A percentile compares a stretch with the other conserved stretches of the same genome.
phyloP scores from a whole-genome alignment of 164 flowering plant species.

The Umbilicus rupestris region DNA sequence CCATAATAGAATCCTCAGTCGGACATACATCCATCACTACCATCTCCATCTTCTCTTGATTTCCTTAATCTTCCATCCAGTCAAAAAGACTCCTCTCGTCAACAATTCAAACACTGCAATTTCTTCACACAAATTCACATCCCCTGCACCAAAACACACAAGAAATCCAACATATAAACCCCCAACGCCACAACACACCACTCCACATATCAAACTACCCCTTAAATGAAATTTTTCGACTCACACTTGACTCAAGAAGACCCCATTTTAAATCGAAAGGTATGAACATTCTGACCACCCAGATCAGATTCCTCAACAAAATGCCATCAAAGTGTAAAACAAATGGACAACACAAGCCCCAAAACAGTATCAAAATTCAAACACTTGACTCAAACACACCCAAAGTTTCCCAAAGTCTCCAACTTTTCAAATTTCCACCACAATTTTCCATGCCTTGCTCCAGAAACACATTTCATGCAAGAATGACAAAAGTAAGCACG shows the following conservation, averaged over 20 bases:
- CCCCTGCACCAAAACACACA: not conserved
- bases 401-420: not conserved
- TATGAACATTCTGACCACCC: not conserved
- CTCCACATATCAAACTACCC: no score
- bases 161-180: not conserved
- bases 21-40: conserved; percentile 23
- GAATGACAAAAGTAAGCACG: not conserved
- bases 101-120: not conserved
- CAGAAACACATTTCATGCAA: not conserved
- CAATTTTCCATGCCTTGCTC: not conserved
- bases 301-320: not conserved
- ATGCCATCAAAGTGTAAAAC: not conserved
- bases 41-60: conserved; percentile 9
- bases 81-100: not conserved
- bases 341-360: not conserved
- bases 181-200: no score
- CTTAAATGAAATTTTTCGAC: no score
- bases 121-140: not conserved
- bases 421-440: not conserved
- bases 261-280: not conserved
- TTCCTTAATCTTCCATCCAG: not conserved
- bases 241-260: not conserved
- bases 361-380: no score
- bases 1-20: conserved; percentile 44
- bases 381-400: not conserved